phyloP scores from a whole-genome alignment of 2,329 filamentous ascomycete species.

The Diaporthe sp. region DNA sequence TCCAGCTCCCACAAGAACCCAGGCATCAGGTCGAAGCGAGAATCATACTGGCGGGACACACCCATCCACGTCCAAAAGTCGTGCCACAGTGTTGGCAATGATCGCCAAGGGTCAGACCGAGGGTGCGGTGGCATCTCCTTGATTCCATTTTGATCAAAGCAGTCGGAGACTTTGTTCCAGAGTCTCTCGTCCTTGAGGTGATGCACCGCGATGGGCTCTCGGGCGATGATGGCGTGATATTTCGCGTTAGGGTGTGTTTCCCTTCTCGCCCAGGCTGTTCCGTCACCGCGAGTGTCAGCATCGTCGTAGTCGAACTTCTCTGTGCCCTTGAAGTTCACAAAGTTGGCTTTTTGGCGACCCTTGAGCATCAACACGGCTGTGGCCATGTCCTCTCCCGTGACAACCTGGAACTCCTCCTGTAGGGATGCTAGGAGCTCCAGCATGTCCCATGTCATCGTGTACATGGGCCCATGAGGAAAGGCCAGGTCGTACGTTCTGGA shows the following conservation, averaged over 20 bases:
- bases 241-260: background rate
- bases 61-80: background rate
- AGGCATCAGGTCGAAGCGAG: background rate
- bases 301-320: background rate
- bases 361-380: background rate
- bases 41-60: background rate
- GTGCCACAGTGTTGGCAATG: background rate
- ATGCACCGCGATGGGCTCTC: background rate
- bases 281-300: background rate
- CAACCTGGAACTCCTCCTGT: background rate
- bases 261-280: background rate
- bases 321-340: background rate
- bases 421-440: background rate
- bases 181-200: background rate
- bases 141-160: background rate
- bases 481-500: background rate
- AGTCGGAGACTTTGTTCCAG: background rate
- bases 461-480: background rate
- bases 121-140: background rate
- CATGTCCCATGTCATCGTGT: background rate
- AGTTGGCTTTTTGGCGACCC: background rate
- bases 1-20: background rate
- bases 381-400: background rate
- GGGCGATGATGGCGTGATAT: background rate
- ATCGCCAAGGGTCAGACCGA: background rate